Conservation (phyloP, 169 alveolate species). For the Amoebophrya sp. region DNA sequence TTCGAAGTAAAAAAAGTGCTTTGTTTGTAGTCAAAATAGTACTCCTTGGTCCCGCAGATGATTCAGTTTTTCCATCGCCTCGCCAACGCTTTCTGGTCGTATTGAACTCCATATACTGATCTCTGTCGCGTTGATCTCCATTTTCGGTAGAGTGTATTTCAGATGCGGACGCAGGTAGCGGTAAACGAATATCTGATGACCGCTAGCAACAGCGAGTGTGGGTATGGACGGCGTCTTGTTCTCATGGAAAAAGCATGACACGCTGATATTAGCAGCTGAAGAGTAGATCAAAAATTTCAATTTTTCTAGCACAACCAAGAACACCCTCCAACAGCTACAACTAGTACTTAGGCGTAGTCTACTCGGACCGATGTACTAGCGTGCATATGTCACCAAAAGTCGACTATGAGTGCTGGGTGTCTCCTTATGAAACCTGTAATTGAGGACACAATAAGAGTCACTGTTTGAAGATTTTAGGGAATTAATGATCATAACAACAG, state of each 20-base stretch:
- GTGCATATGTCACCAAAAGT: no score
- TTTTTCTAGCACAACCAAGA: no score
- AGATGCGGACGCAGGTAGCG: conserved; percentile 42
- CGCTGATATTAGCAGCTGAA: no score
- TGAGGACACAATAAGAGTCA: no score
- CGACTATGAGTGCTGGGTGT: no score
- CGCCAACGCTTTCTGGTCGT: neutral
- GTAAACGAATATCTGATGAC: conserved; percentile 41
- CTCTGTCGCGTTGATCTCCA: neutral
- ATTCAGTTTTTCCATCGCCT: neutral
- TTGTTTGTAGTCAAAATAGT: neutral
- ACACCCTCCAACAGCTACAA: no score
- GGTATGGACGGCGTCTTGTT: neutral
- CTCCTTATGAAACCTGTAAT: no score
- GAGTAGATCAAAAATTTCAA: no score
- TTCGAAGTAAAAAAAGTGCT: neutral
- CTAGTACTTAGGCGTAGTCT: no score
- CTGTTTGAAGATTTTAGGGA: no score
- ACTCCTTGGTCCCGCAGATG: neutral
- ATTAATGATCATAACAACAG: no score
- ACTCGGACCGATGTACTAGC: no score
- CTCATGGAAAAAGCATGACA: neutral
- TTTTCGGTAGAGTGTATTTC: neutral
- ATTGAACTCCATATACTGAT: neutral
- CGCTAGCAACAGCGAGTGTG: conserved; percentile 46